phyloP scores from a whole-genome alignment of 306 rosid species.

The Hippophae gyantsensis region DNA sequence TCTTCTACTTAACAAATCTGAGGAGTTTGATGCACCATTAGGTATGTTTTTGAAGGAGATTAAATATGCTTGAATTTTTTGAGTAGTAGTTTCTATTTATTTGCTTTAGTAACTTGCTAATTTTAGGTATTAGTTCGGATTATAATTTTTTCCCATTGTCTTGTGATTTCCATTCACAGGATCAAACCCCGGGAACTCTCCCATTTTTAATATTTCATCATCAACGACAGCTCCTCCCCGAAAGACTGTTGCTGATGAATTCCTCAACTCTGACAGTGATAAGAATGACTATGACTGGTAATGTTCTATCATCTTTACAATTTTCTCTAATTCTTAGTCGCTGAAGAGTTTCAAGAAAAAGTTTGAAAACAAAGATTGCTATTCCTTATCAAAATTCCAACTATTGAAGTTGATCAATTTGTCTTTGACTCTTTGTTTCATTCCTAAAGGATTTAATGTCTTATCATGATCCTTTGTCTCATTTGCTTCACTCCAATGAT shows the following conservation, averaged over 20 bases:
- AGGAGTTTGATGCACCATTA: slow-evolving; percentile 63
- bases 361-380: neutral
- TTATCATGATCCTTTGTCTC: too few species aligned
- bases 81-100: neutral
- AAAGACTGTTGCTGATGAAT: slow-evolving; percentile 61
- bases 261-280: slow-evolving; percentile 70
- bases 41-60: slow-evolving; percentile 26
- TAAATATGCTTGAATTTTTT: neutral
- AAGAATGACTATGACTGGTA: slow-evolving; percentile 93
- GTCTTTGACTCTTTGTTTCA: too few species aligned
- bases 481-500: too few species aligned
- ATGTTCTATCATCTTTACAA: slow-evolving; percentile 8
- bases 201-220: slow-evolving; percentile 48
- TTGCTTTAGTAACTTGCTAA: neutral
- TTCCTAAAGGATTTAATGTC: too few species aligned
- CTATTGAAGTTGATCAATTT: too few species aligned
- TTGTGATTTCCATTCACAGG: slow-evolving; percentile 26
- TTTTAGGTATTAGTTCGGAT: neutral
- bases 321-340: neutral
- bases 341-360: neutral
- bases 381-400: too few species aligned
- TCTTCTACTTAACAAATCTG: slow-evolving; percentile 57
- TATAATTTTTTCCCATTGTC: slow-evolving; percentile 7
- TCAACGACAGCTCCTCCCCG: slow-evolving; percentile 47
- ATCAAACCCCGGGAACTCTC: slow-evolving; percentile 46